phyloP scores from a whole-genome alignment of 768 basidiomycete genomes.

The Mycena vitilis region DNA sequence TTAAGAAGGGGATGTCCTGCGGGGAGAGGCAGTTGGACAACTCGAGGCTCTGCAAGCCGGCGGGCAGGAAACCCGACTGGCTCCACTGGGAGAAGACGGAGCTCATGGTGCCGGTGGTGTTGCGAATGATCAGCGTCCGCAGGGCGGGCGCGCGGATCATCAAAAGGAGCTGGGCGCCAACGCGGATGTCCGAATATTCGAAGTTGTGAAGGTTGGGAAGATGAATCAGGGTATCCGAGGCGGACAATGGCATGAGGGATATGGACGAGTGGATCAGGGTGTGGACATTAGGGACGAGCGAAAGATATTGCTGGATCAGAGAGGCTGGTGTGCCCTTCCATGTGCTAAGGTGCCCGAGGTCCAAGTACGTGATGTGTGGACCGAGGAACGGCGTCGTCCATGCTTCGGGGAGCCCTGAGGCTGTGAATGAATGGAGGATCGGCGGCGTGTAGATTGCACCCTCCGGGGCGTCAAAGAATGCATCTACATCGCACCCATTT shows the following conservation, averaged over 20 bases:
- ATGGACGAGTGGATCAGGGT: constrained; percentile 37
- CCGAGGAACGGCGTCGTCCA: constrained; percentile 42
- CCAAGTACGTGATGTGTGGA: constrained; percentile 41
- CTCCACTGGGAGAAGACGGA: constrained; percentile 46
- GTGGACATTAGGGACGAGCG: constrained; percentile 35
- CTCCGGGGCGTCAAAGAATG: constrained; percentile 32
- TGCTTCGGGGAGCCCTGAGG: constrained; percentile 24
- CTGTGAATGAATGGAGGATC: constrained; percentile 40
- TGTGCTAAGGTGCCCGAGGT: constrained; percentile 22
- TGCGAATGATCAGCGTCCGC: constrained; percentile 39
- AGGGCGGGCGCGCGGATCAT: constrained; percentile 39
- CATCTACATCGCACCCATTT: constrained; percentile 4
- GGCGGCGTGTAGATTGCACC: constrained; percentile 11
- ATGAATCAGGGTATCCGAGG: constrained; percentile 6
- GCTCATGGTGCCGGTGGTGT: constrained; percentile 27
- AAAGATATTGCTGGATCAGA: constrained; percentile 20
- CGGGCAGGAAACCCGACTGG: constrained; percentile 38
- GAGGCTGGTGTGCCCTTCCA: constrained; percentile 21
- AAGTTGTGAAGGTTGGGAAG: constrained; percentile 40
- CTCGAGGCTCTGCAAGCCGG: constrained; percentile 43
- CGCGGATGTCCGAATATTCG: constrained; percentile 32
- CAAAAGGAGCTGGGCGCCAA: constrained; percentile 38
- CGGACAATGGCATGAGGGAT: constrained; percentile 17
- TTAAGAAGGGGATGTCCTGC: constrained; percentile 42
- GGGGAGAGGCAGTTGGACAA: constrained; percentile 38